Evolutionary conservation across 768 basidiomycete genomes (phyloP), one percentile per base, ranked within the genome.

Genomic region (Pholiota microspora): DNA sequence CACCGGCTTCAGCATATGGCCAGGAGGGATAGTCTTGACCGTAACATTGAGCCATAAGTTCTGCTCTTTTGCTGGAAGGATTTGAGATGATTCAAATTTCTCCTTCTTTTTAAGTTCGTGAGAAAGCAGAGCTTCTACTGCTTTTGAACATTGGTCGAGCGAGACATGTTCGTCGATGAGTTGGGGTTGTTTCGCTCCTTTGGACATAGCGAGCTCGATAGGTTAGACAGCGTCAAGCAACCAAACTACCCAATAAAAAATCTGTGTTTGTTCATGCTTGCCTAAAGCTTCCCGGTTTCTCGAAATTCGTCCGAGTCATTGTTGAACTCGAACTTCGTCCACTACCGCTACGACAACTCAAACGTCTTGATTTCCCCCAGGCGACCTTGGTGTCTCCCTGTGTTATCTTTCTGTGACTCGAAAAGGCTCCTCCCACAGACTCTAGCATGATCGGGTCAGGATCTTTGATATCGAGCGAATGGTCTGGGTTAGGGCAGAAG

Each of bases 1-100:
- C 45, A 81, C 72, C 3, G 94, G 94, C 69, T 92, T 97, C 28
- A 94, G 71, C 64, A 80, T 87, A 65, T 83, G 84, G 56, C 81
- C 82, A 29, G 88, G 78, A 23, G 85, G 80, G 66, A 94, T 88
- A 65, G 78, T 81, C 77, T 96, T 97, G 55, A 94, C 85, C 3
- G 91, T 83, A 51, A 98, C 77, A 60, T 90, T 86, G 16, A 99
- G 79, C 91, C 93, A 98, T 51, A 98, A 77, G 69, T 85, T 76
- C 65, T 93, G 91, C 63, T 95, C 93, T 68, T 84, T 90, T 44
- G 81, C 81, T 0, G 84, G 78, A 50, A 94, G 71, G 6, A 94
- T 82, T 65, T 97, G 87, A 0, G 69, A 84, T 67, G 91, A 85
- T 55, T 87, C 83, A 54, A 79, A 77, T 63, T 89, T 73, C 60